These are phyloP conservation scores for Penicillium pulvis DNA, from an alignment of 495 filamentous ascomycete species.

Conservation along the genomic window DNA sequence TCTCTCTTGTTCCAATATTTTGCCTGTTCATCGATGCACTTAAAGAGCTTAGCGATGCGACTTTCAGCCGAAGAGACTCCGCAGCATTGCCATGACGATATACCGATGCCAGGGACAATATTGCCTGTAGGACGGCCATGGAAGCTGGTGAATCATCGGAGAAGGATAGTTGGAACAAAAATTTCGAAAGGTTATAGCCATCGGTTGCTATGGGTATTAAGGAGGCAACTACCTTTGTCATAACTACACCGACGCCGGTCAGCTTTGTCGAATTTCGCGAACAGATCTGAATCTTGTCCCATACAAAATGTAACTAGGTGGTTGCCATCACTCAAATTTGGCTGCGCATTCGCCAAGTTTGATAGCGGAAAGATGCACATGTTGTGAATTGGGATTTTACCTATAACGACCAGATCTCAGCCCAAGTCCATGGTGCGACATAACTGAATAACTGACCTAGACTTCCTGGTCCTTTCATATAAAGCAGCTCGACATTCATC, in stretches of 20 bases:
- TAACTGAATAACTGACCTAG: background rate
- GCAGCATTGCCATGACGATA: slow-evolving; percentile 11
- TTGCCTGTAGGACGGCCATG: slow-evolving; percentile 16
- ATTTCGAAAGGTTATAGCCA: slow-evolving; percentile 15
- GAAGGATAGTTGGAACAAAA: slow-evolving; percentile 16
- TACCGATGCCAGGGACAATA: slow-evolving; percentile 15
- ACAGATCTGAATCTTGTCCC: background rate
- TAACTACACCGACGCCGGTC: background rate
- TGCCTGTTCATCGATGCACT: slow-evolving; percentile 1
- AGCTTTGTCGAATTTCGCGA: background rate
- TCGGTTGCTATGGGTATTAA: slow-evolving; percentile 1
- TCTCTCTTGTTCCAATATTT: slow-evolving; percentile 6
- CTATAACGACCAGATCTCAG: background rate
- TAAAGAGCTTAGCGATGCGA: slow-evolving; percentile 12
- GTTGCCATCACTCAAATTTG: slow-evolving; percentile 1
- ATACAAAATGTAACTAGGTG: slow-evolving; percentile 8
- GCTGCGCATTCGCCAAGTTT: slow-evolving; percentile 8
- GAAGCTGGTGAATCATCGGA: slow-evolving; percentile 14
- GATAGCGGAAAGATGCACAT: background rate
- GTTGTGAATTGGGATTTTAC: background rate
- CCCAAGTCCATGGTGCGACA: background rate
- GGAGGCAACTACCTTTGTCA: background rate
- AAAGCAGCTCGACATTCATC: slow-evolving; percentile 3
- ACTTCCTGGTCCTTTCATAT: slow-evolving; percentile 1
- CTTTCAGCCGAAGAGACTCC: slow-evolving; percentile 11